Evolutionary conservation across 768 basidiomycete species (phyloP), one percentile per base, ranked within the genome.

Genomic region (Xerocomus potaroensis): DNA sequence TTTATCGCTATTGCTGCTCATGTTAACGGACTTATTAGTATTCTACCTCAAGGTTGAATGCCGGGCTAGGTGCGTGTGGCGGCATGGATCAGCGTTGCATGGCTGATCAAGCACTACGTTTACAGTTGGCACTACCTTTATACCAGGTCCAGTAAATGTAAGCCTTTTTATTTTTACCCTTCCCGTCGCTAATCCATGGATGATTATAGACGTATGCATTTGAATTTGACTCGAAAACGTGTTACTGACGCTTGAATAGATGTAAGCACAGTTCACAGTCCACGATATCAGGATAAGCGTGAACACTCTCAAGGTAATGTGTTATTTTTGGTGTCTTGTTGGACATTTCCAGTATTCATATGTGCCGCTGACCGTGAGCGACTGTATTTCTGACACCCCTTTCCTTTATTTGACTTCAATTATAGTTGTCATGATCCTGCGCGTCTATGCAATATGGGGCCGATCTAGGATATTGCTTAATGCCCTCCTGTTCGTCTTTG

Each of bases 381-480:
- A 19, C 38, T 29, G 16, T n/a, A 10, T 16, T 2, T 4, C 3
- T 1, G 11, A 23, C 12, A 21, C 16, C 3, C 19, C 6, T 15
- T 27, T 5, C 9, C n/a, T 31, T 4, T 18, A n/a, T 14, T 22
- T 39, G 10, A 8, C 22, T 29, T 24, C 3, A 12, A 16, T 27
- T 36, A 14, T 3, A 56, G 55, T 56, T 5, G 15, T 55, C 9
- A 56, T 56, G 54, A 36, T 56, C 16, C 22, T 56, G 8, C 39
- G 53, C 0, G 53, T 55, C 0, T 55, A 55, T 42, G 39, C 53
- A 35, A 44, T 55, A 40, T 56, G 48, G 44, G 27, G 18, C 11
- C 47, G 22, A n/a, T 57, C 47, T 9, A 57, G 30, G 27, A 10
- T 21, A 8, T 35, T 57, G 0, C 38, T 57, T 14, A 33, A 3